Percentiles rank a stretch among this genome's conserved stretches.
Conservation (phyloP, 164 flowering plant species). For the Pachysandra terminalis region DNA sequence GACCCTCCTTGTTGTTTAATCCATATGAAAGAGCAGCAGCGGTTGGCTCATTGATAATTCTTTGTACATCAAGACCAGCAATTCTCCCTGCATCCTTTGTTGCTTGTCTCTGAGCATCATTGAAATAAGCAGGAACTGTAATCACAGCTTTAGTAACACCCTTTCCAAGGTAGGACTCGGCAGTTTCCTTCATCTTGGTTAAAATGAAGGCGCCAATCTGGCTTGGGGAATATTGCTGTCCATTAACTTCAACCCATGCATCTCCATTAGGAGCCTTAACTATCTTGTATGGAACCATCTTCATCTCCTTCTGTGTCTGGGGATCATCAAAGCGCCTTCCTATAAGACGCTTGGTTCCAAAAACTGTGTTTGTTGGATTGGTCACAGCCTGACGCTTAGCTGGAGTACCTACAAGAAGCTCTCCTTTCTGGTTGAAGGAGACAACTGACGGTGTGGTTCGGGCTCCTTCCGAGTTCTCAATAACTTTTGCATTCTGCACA, state of each 20-base stretch:
- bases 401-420: slow-evolving; percentile 59
- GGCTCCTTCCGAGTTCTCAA: slow-evolving; percentile 72
- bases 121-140: slow-evolving; percentile 73
- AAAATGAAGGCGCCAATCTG: slow-evolving; percentile 70
- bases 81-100: slow-evolving; percentile 77
- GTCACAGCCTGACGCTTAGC: slow-evolving; percentile 77
- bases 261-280: slow-evolving; percentile 70
- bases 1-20: slow-evolving; percentile 63
- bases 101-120: slow-evolving; percentile 77
- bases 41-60: slow-evolving; percentile 79
- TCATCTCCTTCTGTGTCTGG: slow-evolving; percentile 71
- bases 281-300: slow-evolving; percentile 72
- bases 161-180: slow-evolving; percentile 62
- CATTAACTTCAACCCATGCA: slow-evolving; percentile 75
- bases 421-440: slow-evolving; percentile 57
- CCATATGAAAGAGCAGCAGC: slow-evolving; percentile 81
- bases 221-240: slow-evolving; percentile 64
- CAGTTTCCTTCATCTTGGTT: slow-evolving; percentile 76
- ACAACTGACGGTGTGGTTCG: slow-evolving; percentile 72
- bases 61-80: slow-evolving; percentile 64
- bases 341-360: slow-evolving; percentile 60
- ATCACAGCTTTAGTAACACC: slow-evolving; percentile 56
- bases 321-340: slow-evolving; percentile 65
- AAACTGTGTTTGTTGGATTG: slow-evolving; percentile 58
- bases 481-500: slow-evolving; percentile 52